phyloP scores from a whole-genome alignment of 1,284 basidiomycete species.

The Tetrapyrgos nigripes region DNA sequence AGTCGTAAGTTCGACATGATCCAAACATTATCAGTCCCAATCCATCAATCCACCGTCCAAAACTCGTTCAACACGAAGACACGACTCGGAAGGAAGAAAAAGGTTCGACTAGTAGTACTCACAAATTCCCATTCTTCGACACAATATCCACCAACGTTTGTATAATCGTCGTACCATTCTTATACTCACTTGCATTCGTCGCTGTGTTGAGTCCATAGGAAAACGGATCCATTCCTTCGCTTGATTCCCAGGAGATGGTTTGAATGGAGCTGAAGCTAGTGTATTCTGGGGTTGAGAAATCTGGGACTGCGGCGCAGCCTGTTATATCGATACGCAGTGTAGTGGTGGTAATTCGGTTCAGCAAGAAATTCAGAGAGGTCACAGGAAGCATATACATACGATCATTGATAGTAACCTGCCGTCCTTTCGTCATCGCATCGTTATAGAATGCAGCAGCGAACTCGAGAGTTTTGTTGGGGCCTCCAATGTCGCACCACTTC shows the following conservation, averaged over 20 bases:
- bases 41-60: no score
- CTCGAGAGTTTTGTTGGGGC: slow-evolving; percentile 53
- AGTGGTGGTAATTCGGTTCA: not conserved
- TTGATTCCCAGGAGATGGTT: slow-evolving; percentile 61
- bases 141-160: slow-evolving; percentile 60
- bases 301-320: slow-evolving; percentile 51
- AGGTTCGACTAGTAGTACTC: slow-evolving; percentile 20
- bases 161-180: slow-evolving; percentile 53
- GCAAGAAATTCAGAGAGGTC: no score
- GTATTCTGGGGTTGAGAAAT: slow-evolving; percentile 68
- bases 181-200: slow-evolving; percentile 53
- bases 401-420: slow-evolving; percentile 64
- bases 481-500: slow-evolving; percentile 68
- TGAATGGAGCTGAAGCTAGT: slow-evolving; percentile 56
- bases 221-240: slow-evolving; percentile 56
- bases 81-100: not conserved
- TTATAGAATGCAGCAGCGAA: slow-evolving; percentile 62
- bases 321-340: not conserved
- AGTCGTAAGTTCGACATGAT: not conserved
- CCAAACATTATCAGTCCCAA: not conserved
- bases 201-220: slow-evolving; percentile 52
- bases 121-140: slow-evolving; percentile 64
- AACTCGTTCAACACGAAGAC: no score
- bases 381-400: slow-evolving; percentile 35
- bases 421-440: slow-evolving; percentile 48